A percentile compares a stretch with the other conserved stretches of the same genome.
Conservation (phyloP, 2,329 filamentous ascomycete genomes). For the Rhytidhysteron rufulum region DNA sequence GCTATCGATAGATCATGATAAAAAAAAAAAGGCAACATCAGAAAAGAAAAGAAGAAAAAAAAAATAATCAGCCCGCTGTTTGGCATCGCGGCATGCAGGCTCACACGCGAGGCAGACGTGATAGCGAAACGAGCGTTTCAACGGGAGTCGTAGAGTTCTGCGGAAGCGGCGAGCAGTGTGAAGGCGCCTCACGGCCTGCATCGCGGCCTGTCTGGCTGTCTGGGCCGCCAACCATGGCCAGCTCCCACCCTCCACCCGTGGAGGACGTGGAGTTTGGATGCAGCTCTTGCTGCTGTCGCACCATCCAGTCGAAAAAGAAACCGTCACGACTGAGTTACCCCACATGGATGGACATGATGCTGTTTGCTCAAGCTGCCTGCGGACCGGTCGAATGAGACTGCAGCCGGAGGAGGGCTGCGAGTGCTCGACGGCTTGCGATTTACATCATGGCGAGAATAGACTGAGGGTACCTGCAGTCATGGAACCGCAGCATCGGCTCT, state of each 20-base stretch:
- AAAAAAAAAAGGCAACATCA: too few relatives aligned
- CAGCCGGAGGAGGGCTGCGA: neutral
- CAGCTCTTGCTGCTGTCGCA: conserved; percentile 30
- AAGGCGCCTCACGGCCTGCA: conserved; percentile 12
- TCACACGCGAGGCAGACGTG: conserved; percentile 10
- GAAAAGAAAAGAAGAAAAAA: too few relatives aligned
- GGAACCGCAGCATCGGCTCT: neutral
- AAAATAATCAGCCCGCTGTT: conserved; percentile 3
- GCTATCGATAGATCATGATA: conserved; percentile 9
- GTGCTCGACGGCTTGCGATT: neutral
- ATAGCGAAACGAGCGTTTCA: conserved; percentile 22
- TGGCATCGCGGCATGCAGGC: conserved; percentile 9
- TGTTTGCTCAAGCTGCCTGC: conserved; percentile 16
- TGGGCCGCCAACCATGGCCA: conserved; percentile 19
- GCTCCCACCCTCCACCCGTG: conserved; percentile 15
- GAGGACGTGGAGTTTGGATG: too few relatives aligned
- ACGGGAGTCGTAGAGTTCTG: neutral
- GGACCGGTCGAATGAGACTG: conserved; percentile 22
- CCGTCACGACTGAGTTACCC: conserved; percentile 14
- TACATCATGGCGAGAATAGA: conserved; percentile 1
- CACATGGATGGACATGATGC: conserved; percentile 16
- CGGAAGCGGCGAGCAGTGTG: neutral
- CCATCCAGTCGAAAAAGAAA: conserved; percentile 19
- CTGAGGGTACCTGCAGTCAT: conserved; percentile 2
- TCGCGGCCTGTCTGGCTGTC: too few relatives aligned